phyloP scores from a whole-genome alignment of 805 yeast genomes.

The Tetrapisispora fleetii region DNA sequence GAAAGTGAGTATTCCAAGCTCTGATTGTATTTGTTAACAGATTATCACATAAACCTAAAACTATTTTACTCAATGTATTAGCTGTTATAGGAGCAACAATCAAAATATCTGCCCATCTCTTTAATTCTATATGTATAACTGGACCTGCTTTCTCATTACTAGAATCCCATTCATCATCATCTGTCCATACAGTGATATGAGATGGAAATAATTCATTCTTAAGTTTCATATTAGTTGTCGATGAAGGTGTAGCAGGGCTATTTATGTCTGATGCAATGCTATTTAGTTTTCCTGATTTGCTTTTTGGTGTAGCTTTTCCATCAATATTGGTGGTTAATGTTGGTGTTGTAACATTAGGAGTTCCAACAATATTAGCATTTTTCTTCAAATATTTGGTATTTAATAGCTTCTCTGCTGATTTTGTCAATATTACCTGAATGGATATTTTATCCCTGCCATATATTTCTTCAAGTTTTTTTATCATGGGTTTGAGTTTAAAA shows the following conservation, averaged over 20 bases:
- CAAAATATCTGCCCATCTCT: conserved; percentile 93
- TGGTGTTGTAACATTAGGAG: background rate
- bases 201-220: conserved; percentile 33
- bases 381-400: conserved; percentile 12
- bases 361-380: background rate
- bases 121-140: conserved; percentile 83
- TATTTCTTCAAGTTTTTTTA: conserved; percentile 70
- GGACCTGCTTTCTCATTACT: conserved; percentile 81
- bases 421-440: conserved; percentile 78
- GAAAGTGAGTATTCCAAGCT: conserved; percentile 90
- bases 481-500: conserved; percentile 65
- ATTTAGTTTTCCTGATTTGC: background rate
- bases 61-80: conserved; percentile 78
- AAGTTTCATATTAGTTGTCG: background rate
- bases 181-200: conserved; percentile 82
- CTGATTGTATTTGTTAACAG: conserved; percentile 82
- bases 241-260: background rate
- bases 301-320: background rate
- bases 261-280: background rate
- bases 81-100: conserved; percentile 93
- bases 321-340: background rate
- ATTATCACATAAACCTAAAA: conserved; percentile 87
- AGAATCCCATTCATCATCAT: conserved; percentile 83
- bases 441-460: conserved; percentile 69
- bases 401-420: conserved; percentile 71